A percentile compares a stretch with the other conserved stretches of the same genome.
phyloP scores from a whole-genome alignment of 345 rosid genomes.

The Citrus mangshanensis region DNA sequence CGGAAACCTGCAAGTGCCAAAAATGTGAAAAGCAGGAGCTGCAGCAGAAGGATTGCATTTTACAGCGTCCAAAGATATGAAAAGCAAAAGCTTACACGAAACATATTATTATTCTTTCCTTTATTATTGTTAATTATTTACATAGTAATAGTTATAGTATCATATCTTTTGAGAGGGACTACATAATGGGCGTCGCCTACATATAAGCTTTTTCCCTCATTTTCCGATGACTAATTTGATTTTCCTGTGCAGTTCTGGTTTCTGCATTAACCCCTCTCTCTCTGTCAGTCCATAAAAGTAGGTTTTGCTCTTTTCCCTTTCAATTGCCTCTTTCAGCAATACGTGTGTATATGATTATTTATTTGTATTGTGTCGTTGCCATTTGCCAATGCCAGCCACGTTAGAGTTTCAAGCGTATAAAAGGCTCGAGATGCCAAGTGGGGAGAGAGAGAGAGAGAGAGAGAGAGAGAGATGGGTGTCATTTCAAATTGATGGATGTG shows the following conservation, averaged over 20 bases:
- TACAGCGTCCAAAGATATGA: not conserved
- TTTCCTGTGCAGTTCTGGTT: not conserved
- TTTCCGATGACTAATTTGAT: no score
- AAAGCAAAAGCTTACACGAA: not conserved
- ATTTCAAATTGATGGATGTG: not conserved
- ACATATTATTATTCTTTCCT: not conserved
- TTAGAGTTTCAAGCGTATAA: no score
- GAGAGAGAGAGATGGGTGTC: not conserved
- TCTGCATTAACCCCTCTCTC: not conserved
- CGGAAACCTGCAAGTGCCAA: not conserved
- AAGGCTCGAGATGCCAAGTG: no score
- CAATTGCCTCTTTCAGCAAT: not conserved
- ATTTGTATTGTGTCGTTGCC: no score
- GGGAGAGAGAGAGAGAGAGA: not conserved
- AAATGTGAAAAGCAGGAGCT: not conserved
- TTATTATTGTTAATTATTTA: not conserved
- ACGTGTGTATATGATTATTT: not conserved
- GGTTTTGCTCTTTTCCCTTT: not conserved
- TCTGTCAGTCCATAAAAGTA: not conserved
- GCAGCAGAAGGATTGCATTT: not conserved
- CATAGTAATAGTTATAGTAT: constrained; percentile 4
- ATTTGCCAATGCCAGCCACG: no score
- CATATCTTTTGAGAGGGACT: not conserved
- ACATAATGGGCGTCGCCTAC: not conserved
- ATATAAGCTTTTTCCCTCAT: not conserved